Conservation (phyloP, 2,329 filamentous ascomycete genomes). For the Botryosphaeria agaves region DNA sequence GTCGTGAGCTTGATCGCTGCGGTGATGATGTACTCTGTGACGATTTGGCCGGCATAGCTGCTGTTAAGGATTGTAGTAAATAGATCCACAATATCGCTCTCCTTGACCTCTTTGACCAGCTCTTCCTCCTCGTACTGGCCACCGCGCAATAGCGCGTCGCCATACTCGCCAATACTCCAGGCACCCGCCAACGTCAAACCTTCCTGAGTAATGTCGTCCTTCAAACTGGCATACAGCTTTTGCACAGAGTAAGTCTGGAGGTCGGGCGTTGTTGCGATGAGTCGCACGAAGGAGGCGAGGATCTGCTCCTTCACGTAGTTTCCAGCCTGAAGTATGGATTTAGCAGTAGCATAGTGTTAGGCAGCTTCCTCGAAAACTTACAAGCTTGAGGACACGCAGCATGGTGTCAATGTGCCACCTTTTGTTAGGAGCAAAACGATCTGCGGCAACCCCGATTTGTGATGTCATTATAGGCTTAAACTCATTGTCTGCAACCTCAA, state of each 20-base stretch:
- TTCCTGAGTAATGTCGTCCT: constrained; percentile 95
- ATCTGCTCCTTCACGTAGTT: constrained; percentile 98
- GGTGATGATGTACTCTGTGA: constrained; percentile 91
- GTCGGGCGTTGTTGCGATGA: constrained; percentile 88
- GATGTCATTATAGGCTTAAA: constrained; percentile 98
- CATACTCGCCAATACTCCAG: constrained; percentile 97
- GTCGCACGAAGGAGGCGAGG: constrained; percentile 83
- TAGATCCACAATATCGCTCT: constrained; percentile 83
- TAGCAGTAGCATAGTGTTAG: too few relatives aligned
- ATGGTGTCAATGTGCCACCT: constrained; percentile 98
- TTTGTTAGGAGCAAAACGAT: constrained; percentile 91
- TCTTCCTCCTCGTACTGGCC: constrained; percentile 93
- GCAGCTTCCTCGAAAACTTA: constrained; percentile 8
- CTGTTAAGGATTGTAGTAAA: constrained; percentile 86
- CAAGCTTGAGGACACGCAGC: constrained; percentile 74
- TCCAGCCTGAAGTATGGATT: constrained; percentile 44
- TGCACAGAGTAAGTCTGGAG: constrained; percentile 93
- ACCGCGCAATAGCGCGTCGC: constrained; percentile 72
- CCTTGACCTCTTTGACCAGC: constrained; percentile 63
- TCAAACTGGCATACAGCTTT: constrained; percentile 78
- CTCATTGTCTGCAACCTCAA: constrained; percentile 94
- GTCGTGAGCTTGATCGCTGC: constrained; percentile 91
- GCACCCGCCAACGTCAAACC: constrained; percentile 82
- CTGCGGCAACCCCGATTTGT: constrained; percentile 92
- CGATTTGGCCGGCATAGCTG: constrained; percentile 78